These are phyloP conservation scores for Cinchona pubescens DNA, from an alignment of 257 asterid species.

Conservation along the genomic window DNA sequence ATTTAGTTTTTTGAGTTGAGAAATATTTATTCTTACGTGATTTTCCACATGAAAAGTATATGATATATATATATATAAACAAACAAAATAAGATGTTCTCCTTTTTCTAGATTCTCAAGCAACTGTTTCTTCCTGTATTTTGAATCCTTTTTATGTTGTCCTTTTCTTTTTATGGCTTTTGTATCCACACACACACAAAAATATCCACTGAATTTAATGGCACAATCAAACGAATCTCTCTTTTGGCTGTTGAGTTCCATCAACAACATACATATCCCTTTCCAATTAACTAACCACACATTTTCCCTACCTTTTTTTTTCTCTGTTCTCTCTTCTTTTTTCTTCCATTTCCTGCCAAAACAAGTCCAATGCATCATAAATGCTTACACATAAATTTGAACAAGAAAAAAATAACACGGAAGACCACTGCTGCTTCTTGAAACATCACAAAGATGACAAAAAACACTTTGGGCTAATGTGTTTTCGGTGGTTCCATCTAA, in stretches of 20 bases:
- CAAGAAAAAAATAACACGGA: not conserved
- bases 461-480: not conserved
- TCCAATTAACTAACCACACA: not conserved
- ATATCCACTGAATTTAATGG: slow-evolving; percentile 9
- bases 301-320: not conserved
- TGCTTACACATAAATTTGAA: not conserved
- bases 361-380: not conserved
- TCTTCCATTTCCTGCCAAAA: not conserved
- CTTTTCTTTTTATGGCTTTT: not conserved
- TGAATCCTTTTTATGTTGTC: not conserved
- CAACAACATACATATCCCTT: not conserved
- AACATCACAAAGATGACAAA: not conserved
- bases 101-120: not conserved
- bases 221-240: slow-evolving; percentile 1
- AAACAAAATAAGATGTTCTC: not conserved
- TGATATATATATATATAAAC: no score
- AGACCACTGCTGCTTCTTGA: not conserved
- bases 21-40: not conserved
- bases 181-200: no score
- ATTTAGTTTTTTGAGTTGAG: no score
- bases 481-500: not conserved
- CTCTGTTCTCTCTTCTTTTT: no score
- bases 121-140: not conserved
- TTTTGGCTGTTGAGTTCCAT: not conserved
- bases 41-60: not conserved